These are phyloP conservation scores for Neurospora sp. DNA, from an alignment of 495 filamentous ascomycete species.

Conservation along the genomic window DNA sequence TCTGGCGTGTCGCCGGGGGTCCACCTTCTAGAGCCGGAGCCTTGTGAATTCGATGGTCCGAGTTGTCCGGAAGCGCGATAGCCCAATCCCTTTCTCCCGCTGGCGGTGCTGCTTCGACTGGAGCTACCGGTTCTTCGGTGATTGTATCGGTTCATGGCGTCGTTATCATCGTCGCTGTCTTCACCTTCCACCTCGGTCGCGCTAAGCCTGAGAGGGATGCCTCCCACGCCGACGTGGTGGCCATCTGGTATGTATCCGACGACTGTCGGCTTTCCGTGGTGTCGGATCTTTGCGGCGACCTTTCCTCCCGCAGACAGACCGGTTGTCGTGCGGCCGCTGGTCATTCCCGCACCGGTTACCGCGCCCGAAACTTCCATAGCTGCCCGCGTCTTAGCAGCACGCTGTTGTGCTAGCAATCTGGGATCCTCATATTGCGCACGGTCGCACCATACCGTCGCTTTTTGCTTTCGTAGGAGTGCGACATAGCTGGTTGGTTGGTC, in stretches of 20 bases:
- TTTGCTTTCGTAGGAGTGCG: conserved; percentile 87
- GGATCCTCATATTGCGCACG: conserved; percentile 90
- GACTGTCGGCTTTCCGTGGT: conserved; percentile 63
- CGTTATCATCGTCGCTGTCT: conserved; percentile 64
- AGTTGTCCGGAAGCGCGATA: conserved; percentile 41
- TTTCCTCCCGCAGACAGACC: conserved; percentile 44
- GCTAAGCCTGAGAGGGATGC: conserved; percentile 82
- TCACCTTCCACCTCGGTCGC: conserved; percentile 90
- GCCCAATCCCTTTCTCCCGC: conserved; percentile 49
- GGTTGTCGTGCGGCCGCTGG: conserved; percentile 46
- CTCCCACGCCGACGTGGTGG: conserved; percentile 60
- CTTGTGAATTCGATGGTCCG: conserved; percentile 19
- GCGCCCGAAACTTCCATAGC: conserved; percentile 59
- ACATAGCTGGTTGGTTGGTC: conserved; percentile 69
- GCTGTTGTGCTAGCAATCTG: conserved; percentile 64
- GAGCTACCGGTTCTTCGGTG: conserved; percentile 67
- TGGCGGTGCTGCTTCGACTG: conserved; percentile 68
- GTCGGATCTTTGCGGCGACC: conserved; percentile 66
- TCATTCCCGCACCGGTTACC: conserved; percentile 12
- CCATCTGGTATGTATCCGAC: conserved; percentile 61
- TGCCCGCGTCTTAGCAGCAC: conserved; percentile 74
- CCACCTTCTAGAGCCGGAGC: conserved; percentile 40
- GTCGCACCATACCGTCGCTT: conserved; percentile 98
- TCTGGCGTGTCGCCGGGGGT: conserved; percentile 63
- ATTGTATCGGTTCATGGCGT: conserved; percentile 41